Evolutionary conservation across 495 filamentous ascomycete genomes (phyloP).

Genomic region (Xanthoparmelia taractica): DNA sequence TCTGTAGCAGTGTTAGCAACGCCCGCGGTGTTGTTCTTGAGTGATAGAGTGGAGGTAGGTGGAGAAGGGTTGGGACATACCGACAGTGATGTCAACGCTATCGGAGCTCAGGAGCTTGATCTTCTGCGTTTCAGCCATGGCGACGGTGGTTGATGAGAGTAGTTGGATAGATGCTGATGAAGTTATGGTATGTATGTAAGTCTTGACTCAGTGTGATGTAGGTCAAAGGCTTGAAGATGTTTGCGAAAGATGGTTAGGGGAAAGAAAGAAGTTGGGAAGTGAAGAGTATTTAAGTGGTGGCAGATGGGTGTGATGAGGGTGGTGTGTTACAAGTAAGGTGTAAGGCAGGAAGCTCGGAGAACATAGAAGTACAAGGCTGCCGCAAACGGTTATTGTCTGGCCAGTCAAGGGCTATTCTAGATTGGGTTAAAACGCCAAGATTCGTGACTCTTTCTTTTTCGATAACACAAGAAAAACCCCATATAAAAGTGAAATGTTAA

Average conservation of each 20-base stretch:
- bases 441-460: background rate
- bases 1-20: constrained; percentile 44
- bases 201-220: constrained; percentile 1
- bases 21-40: background rate
- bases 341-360: background rate
- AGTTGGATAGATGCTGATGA: too few species aligned
- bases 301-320: background rate
- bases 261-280: background rate
- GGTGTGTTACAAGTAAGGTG: background rate
- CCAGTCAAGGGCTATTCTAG: background rate
- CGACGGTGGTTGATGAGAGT: background rate
- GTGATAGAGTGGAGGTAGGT: constrained; percentile 1
- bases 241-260: background rate
- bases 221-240: background rate
- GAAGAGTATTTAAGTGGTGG: background rate
- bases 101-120: constrained; percentile 55
- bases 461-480: too few species aligned
- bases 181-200: background rate
- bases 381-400: background rate
- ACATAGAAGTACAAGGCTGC: background rate
- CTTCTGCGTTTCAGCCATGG: constrained; percentile 28
- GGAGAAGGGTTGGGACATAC: constrained; percentile 29
- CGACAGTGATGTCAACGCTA: constrained; percentile 45
- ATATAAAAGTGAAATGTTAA: too few species aligned
- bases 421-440: background rate